These are phyloP conservation scores for Oxytropis ochrocephala DNA, from an alignment of 306 rosid genomes.

Conservation along the genomic window DNA sequence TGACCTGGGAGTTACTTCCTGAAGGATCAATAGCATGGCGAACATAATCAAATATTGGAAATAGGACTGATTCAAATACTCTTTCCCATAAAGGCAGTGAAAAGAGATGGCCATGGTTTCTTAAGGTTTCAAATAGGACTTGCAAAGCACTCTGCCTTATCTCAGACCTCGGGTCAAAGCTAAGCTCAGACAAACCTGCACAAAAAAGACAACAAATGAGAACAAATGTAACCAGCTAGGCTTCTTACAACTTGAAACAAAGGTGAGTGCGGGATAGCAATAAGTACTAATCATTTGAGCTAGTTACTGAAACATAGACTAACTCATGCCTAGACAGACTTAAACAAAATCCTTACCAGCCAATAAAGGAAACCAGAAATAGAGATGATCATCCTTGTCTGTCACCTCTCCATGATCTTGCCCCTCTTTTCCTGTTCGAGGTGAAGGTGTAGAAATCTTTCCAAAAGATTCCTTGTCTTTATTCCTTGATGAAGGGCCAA, in stretches of 20 bases:
- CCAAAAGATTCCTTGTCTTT: constrained; percentile 65
- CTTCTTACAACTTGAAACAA: constrained; percentile 15
- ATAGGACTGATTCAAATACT: constrained; percentile 90
- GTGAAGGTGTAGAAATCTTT: constrained; percentile 52
- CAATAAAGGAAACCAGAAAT: constrained; percentile 97
- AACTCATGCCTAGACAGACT: constrained; percentile 10
- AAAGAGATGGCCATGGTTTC: constrained; percentile 96
- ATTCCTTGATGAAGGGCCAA: constrained; percentile 65
- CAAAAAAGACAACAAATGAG: constrained; percentile 13
- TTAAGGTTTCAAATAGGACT: constrained; percentile 90
- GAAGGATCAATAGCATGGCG: constrained; percentile 99
- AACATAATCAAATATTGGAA: constrained; percentile 97
- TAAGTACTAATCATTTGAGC: background rate
- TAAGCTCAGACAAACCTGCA: constrained; percentile 98
- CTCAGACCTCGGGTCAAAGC: constrained; percentile 98
- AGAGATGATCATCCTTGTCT: constrained; percentile 85
- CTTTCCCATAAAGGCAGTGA: constrained; percentile 94
- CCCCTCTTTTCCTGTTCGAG: constrained; percentile 67
- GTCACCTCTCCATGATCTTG: constrained; percentile 59
- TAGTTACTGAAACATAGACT: background rate
- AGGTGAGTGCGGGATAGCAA: background rate
- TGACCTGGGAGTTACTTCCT: constrained; percentile 50
- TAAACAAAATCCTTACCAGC: constrained; percentile 63
- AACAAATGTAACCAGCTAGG: background rate
- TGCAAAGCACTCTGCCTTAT: constrained; percentile 96